Evolutionary conservation across 768 basidiomycete species (phyloP), one percentile per base, ranked within the genome.

Genomic region (Artomyces pyxidatus): DNA sequence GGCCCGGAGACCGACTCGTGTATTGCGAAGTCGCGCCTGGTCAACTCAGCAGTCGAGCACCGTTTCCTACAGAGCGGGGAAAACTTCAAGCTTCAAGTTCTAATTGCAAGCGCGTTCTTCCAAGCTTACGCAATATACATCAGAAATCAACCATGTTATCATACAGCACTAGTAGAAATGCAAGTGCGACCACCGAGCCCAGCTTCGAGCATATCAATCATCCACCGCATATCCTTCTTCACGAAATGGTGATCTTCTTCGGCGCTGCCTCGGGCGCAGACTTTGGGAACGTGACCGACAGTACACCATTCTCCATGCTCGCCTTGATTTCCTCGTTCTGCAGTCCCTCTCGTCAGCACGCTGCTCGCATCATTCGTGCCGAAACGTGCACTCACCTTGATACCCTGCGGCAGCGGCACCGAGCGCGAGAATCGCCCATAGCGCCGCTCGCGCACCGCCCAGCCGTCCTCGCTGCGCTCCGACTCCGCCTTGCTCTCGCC

Each of bases 401-500:
- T 32, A 17, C 58, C 58, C 23, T 48, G 44, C 9, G 58, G 58
- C 38, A 61, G 43, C 11, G 50, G 43, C 7, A 66, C 32, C 19
- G 60, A 55, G 17, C 64, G 53, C 25, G 61, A 58, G 52, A 64
- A 66, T 49, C 52, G 57, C 30, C 65, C 63, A 45, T 51, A 59
- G 23, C 58, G 53, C 23, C 62, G 59, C 56, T 66, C 63, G 50
- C 65, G 65, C 12, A 72, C 61, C 6, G 60, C 55, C 42, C 61
- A 71, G 6, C 67, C 67, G 22, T 52, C 49, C 47, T 64, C 69
- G 2, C 74, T 63, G 28, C 62, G 63, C 22, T 72, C 55, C 11
- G 60, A 43, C 6, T 61, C 58, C 37, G 58, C 41, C 38, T 62
- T 68, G 21, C 57, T 65, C 63, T 82, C 74, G 9, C 77, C 81